phyloP scores from a whole-genome alignment of 495 filamentous ascomycete genomes.

The Lineolata rhizophorae region DNA sequence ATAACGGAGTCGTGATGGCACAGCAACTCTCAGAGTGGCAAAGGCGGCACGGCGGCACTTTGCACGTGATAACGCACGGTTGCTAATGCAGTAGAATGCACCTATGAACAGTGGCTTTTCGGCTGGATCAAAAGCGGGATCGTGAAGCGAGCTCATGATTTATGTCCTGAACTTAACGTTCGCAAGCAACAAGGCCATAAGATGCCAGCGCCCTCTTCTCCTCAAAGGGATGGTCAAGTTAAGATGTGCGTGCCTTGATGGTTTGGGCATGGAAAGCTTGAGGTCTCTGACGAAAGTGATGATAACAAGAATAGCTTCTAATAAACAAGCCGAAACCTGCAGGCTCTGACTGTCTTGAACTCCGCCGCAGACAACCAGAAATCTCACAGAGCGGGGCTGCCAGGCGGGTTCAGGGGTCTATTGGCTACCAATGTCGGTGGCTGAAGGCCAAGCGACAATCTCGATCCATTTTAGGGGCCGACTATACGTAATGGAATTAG shows the following conservation, averaged over 20 bases:
- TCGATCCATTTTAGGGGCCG: too few relatives aligned
- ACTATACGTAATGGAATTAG: too few relatives aligned
- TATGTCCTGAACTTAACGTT: neutral
- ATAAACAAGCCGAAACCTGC: neutral
- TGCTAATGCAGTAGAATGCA: slow-evolving; percentile 30
- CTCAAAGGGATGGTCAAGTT: neutral
- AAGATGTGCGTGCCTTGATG: neutral
- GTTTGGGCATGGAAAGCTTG: neutral
- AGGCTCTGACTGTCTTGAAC: neutral
- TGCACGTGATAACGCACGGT: slow-evolving; percentile 30
- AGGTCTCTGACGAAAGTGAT: neutral
- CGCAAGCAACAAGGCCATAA: neutral
- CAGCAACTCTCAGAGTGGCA: slow-evolving; percentile 2
- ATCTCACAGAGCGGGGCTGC: too few relatives aligned
- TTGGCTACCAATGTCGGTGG: too few relatives aligned
- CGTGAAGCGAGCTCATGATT: neutral
- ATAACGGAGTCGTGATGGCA: slow-evolving; percentile 22
- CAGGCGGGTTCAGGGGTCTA: too few relatives aligned
- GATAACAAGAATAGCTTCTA: neutral
- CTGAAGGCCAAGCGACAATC: too few relatives aligned
- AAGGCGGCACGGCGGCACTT: slow-evolving; percentile 4
- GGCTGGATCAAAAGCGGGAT: neutral
- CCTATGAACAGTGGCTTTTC: slow-evolving; percentile 25
- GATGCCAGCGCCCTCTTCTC: neutral
- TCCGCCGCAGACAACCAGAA: neutral